A percentile compares a stretch with the other conserved stretches of the same genome.
These are phyloP conservation scores for Narthecium ossifragum DNA, from an alignment of 106 monocot species.

Conservation along the genomic window DNA sequence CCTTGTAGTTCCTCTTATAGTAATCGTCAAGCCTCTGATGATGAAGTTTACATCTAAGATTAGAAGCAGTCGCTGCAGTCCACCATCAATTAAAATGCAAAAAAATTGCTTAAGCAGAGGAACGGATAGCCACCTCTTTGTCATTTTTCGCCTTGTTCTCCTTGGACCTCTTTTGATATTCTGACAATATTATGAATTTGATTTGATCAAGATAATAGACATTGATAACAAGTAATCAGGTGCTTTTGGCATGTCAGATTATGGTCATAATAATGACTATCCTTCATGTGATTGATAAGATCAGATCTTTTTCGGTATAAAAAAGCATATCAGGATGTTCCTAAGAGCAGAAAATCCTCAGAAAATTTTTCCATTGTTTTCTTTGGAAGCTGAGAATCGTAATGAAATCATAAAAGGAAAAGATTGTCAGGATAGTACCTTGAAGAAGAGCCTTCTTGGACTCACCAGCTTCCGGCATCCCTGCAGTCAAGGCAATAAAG, in stretches of 20 bases:
- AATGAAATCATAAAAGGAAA: too few relatives aligned
- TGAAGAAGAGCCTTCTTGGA: slow-evolving; percentile 55
- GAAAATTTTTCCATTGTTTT: neutral
- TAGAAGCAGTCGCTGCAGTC: too few relatives aligned
- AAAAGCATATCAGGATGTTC: neutral
- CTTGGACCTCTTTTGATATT: slow-evolving; percentile 68
- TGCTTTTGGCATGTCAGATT: too few relatives aligned
- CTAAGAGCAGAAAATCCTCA: neutral
- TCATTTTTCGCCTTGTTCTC: slow-evolving; percentile 77
- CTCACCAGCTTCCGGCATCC: slow-evolving; percentile 32
- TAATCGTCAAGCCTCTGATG: slow-evolving; percentile 77
- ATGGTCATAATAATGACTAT: neutral
- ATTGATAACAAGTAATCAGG: too few relatives aligned
- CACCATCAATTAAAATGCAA: neutral
- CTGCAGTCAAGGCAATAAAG: slow-evolving; percentile 14
- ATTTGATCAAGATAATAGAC: too few relatives aligned
- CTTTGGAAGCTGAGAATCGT: too few relatives aligned
- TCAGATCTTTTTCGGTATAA: neutral
- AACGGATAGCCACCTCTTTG: slow-evolving; percentile 55
- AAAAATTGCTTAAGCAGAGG: neutral
- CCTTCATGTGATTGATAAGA: neutral
- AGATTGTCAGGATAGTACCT: too few relatives aligned
- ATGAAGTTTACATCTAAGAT: too few relatives aligned
- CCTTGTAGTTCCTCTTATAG: slow-evolving; percentile 82
- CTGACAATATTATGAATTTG: slow-evolving; percentile 31